Conservation (phyloP, 202 grass and related monocot species). For the Cymbopogon flexuosus region DNA sequence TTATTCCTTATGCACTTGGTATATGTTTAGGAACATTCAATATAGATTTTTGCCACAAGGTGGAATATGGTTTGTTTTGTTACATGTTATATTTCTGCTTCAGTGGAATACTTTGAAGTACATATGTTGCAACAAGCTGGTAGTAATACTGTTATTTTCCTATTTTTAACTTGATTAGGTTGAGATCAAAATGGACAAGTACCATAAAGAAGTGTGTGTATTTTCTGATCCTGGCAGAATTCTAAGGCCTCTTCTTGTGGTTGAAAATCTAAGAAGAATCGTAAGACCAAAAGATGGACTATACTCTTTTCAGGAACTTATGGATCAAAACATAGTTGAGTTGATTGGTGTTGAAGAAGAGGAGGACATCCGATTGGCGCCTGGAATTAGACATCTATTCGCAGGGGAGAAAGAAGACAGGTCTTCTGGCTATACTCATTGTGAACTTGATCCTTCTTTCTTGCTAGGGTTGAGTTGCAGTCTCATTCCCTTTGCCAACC, state of each 20-base stretch:
- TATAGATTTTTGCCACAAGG: not conserved
- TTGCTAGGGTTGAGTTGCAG: slow-evolving; percentile 78
- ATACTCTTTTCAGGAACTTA: slow-evolving; percentile 58
- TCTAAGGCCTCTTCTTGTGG: slow-evolving; percentile 79
- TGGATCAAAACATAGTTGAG: slow-evolving; percentile 80
- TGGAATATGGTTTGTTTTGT: slow-evolving; percentile 1
- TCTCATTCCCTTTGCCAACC: slow-evolving; percentile 81
- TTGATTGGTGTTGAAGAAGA: slow-evolving; percentile 87
- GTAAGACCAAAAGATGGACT: slow-evolving; percentile 33
- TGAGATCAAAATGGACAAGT: slow-evolving; percentile 77
- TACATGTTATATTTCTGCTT: not conserved
- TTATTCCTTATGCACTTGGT: not conserved
- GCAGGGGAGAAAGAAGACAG: slow-evolving; percentile 24
- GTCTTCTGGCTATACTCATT: slow-evolving; percentile 54
- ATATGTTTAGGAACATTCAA: not conserved
- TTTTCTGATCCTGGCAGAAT: slow-evolving; percentile 88
- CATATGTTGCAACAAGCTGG: not conserved
- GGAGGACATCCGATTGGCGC: slow-evolving; percentile 66
- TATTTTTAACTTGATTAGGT: slow-evolving; percentile 46
- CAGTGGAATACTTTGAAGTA: not conserved
- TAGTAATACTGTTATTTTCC: slow-evolving; percentile 29
- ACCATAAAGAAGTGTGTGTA: slow-evolving; percentile 72
- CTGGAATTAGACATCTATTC: slow-evolving; percentile 66
- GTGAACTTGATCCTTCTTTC: slow-evolving; percentile 83
- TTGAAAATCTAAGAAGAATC: slow-evolving; percentile 77